Evolutionary conservation across 768 basidiomycete genomes (phyloP), one percentile per base, ranked within the genome.

Genomic region (Hygrocybe coccinea): DNA sequence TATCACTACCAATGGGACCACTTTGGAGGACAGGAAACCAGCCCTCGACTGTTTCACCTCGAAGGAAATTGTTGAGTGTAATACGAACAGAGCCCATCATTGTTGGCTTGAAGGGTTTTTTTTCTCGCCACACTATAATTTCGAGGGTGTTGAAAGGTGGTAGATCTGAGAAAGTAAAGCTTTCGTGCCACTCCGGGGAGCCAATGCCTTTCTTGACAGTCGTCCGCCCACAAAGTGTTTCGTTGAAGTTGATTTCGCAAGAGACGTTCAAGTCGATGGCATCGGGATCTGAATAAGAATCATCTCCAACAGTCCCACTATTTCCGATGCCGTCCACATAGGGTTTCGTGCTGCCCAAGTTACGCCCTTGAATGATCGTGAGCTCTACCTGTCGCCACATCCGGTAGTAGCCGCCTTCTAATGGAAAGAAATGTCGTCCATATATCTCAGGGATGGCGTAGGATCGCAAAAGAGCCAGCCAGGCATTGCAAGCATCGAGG

Each of bases 371-470:
- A 37, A 86, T 75, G 53, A 91, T 76, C 29, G 81, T 79, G 22
- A 93, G 73, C 59, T 89, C 83, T 21, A 93, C 77, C 66, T 89
- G 87, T 50, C 92, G 79, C 87, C 89, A 93, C 81, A 93, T 87
- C 53, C 91, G 84, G 69, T 89, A 91, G 10, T 87, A 80, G 6
- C 90, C 90, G 41, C 86, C 87, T 57, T 85, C 84, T 50, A 69
- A 63, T 19, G 81, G 75, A 37, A 74, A 74, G 60, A 77, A 74
- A 65, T 77, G 71, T 60, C 76, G 75, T 34, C 86, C 89, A 64
- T 91, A 89, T 53, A 87, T 81, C 68, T 92, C 91, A 1, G 89
- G 86, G 50, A 79, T 78, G 11, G 92, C 85, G 68, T 88, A 91
- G 2, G 91, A 89, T 56, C 85, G 83, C 54, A 93, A 75, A 50